phyloP scores from a whole-genome alignment of 2,329 filamentous ascomycete species.

The Xylaria sp. region DNA sequence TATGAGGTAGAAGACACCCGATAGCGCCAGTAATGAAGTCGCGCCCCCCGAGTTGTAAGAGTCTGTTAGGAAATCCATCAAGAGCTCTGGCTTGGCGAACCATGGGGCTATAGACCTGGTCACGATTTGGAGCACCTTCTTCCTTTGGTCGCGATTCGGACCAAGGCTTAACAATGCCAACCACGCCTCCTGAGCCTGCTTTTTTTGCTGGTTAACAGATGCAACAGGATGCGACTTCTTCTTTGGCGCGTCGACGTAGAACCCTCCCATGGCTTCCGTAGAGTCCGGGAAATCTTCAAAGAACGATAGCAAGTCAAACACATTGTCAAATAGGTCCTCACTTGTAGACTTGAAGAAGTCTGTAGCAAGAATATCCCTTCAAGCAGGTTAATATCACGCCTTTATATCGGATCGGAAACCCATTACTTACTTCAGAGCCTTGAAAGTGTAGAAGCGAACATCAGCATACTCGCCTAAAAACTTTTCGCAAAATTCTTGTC shows the following conservation, averaged over 20 bases:
- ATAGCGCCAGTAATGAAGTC: slow-evolving; percentile 83
- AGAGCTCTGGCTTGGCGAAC: slow-evolving; percentile 84
- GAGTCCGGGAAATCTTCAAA: slow-evolving; percentile 73
- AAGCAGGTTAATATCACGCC: slow-evolving; percentile 8
- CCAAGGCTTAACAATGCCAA: slow-evolving; percentile 71
- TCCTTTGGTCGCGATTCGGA: slow-evolving; percentile 74
- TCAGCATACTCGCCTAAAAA: slow-evolving; percentile 83
- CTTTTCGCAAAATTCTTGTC: slow-evolving; percentile 74
- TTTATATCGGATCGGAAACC: neutral
- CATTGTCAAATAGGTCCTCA: slow-evolving; percentile 54
- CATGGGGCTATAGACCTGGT: slow-evolving; percentile 81
- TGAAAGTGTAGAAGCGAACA: slow-evolving; percentile 80
- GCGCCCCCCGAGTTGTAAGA: slow-evolving; percentile 87
- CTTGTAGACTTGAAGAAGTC: slow-evolving; percentile 24
- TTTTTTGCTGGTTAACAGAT: slow-evolving; percentile 73
- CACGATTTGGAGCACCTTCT: slow-evolving; percentile 75
- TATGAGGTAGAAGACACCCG: slow-evolving; percentile 93
- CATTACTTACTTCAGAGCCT: slow-evolving; percentile 65
- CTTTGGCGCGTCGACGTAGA: slow-evolving; percentile 66
- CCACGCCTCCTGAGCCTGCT: slow-evolving; percentile 85
- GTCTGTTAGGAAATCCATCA: slow-evolving; percentile 97
- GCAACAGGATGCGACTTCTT: slow-evolving; percentile 69
- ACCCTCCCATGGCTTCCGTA: slow-evolving; percentile 67
- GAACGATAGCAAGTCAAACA: slow-evolving; percentile 64
- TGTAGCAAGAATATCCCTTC: slow-evolving; percentile 37